phyloP scores from a whole-genome alignment of 169 alveolate genomes.

The Plasmodium sp. region DNA sequence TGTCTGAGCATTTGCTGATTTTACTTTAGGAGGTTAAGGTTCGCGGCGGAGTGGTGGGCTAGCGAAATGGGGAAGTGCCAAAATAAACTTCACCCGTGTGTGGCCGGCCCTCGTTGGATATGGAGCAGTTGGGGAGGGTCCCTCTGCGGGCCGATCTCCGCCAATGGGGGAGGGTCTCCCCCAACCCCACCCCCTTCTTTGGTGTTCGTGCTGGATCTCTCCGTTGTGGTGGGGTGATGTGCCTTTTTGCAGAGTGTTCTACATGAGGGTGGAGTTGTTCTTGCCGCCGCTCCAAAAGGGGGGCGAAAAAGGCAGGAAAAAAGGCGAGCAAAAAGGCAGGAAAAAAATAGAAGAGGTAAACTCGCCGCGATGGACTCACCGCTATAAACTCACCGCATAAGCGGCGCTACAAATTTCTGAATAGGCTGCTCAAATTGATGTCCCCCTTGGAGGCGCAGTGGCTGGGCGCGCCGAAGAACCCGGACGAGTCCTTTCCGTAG shows the following conservation, averaged over 20 bases:
- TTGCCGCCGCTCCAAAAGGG: not conserved
- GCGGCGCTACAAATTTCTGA: conserved; percentile 21
- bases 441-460: conserved; percentile 7
- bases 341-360: not conserved
- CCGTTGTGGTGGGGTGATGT: not conserved
- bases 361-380: not conserved
- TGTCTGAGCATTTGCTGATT: not conserved
- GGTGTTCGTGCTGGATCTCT: not conserved
- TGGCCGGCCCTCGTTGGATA: not conserved
- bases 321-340: not conserved
- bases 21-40: not conserved
- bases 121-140: not conserved
- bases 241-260: not conserved
- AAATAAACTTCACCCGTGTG: not conserved
- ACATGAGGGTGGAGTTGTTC: not conserved
- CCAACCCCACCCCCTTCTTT: not conserved
- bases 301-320: too few relatives aligned
- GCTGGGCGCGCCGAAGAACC: not conserved
- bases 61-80: not conserved
- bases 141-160: not conserved
- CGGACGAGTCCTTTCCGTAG: conserved; percentile 26
- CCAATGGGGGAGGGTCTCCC: not conserved
- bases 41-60: not conserved
- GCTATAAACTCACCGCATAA: conserved; percentile 1
- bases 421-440: conserved; percentile 10